A percentile compares a stretch with the other conserved stretches of the same genome.
These are phyloP conservation scores for Cyclotella choctawhatcheeana DNA, from an alignment of 108 stramenopile genomes.

Conservation along the genomic window DNA sequence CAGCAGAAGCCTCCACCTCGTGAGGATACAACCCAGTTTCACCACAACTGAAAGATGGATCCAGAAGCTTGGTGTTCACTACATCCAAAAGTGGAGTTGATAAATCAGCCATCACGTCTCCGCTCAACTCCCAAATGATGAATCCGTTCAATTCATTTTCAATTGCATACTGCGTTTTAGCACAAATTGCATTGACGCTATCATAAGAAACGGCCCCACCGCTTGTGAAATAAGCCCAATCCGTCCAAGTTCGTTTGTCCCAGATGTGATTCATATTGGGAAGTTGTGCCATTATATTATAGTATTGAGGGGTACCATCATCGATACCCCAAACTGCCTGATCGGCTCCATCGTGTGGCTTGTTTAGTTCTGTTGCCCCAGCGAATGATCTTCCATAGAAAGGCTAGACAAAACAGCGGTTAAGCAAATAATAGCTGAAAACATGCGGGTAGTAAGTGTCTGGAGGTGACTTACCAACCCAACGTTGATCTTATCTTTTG, in stretches of 20 bases:
- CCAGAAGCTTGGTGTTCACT: constrained; percentile 21
- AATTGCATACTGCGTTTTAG: constrained; percentile 34
- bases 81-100: constrained; percentile 27
- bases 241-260: constrained; percentile 40
- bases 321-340: constrained; percentile 28
- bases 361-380: constrained; percentile 37
- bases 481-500: constrained; percentile 33
- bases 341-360: constrained; percentile 44
- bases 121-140: constrained; percentile 15
- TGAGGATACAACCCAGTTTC: constrained; percentile 19
- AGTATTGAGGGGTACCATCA: constrained; percentile 40
- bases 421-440: not conserved
- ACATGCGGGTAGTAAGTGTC: not conserved
- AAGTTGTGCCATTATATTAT: constrained; percentile 39
- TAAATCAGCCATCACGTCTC: constrained; percentile 32
- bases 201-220: constrained; percentile 44
- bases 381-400: constrained; percentile 43
- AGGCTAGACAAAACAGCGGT: constrained; percentile 23
- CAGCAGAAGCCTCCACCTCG: not conserved
- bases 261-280: constrained; percentile 39
- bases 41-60: constrained; percentile 21
- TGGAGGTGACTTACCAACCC: constrained; percentile 12
- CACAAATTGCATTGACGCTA: constrained; percentile 39
- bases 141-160: constrained; percentile 29
- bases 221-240: constrained; percentile 36